Evolutionary conservation across 129 eudicot genomes (phyloP), one percentile per base, ranked within the genome.

Genomic region (Saposhnikovia divaricata): DNA sequence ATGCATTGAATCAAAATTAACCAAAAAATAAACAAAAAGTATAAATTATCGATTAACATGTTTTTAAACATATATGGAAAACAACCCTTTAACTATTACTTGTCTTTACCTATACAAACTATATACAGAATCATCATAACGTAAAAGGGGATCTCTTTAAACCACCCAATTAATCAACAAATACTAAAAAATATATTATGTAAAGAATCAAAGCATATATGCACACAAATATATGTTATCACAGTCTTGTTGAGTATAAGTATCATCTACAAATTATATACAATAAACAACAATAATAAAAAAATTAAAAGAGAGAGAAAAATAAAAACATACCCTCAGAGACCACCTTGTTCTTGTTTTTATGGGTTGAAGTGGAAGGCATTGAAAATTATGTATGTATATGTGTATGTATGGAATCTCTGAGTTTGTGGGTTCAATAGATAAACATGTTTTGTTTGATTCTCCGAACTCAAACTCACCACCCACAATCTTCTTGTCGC

Each of bases 301-400:
- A 55, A 1, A 21, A 55, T 19, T 0, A 59, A 23, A 59, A 9
- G 13, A 34, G 37, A 34, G 37, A 2, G 37, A 9, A 2, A 59
- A 23, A n/a, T 9, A 59, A 2, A 63, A 63, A 63, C 74, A 25
- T n/a, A 78, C 81, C 81, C 81, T 78, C 77, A n/a, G 77, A 23
- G 77, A 73, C 77, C 14, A 43, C 46, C 77, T 73, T 59, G 66
- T 59, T 44, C 81, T 42, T 78, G 57, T 63, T 63, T 72, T 78
- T 78, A n/a, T 59, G n/a, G 42, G 81, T 59, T 59, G 81, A 78
- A 50, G 77, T 43, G 51, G 77, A 73, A 42, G 77, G 77, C 77
- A 73, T 73, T 43, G 77, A 73, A 27, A 59, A 7, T 8, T 43
- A 3, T 46, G 11, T 72, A 4, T 19, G 19, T 53, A 18, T 48